Evolutionary conservation across 257 asterid species (phyloP).

Genomic region (Solanum rostratum): DNA sequence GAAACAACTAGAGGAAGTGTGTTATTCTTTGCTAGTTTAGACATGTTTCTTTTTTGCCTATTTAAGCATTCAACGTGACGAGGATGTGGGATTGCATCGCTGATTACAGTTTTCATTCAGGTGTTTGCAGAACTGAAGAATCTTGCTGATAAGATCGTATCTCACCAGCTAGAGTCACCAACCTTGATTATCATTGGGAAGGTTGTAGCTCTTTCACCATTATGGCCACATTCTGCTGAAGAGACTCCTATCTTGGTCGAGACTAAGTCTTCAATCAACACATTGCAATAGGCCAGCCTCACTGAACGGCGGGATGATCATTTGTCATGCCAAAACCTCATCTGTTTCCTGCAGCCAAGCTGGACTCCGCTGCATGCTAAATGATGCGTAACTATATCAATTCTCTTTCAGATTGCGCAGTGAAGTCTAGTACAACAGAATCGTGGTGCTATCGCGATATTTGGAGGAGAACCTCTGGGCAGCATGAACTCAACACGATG

Average conservation of each 20-base stretch:
- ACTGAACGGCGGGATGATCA: background rate
- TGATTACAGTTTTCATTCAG: conserved; percentile 17
- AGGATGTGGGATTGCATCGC: background rate
- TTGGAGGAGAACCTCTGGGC: background rate
- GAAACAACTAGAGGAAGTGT: background rate
- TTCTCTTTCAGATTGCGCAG: background rate
- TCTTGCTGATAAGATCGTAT: conserved; percentile 49
- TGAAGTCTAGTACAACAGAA: background rate
- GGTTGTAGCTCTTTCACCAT: conserved; percentile 78
- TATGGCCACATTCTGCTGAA: conserved; percentile 40
- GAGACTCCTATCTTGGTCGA: conserved; percentile 30
- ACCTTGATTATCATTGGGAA: conserved; percentile 69
- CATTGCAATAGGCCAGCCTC: background rate
- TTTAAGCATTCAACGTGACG: background rate
- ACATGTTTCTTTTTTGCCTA: background rate
- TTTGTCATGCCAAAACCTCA: background rate
- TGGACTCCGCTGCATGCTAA: background rate
- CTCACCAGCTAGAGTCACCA: conserved; percentile 58
- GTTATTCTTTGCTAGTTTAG: background rate
- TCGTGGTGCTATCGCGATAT: background rate
- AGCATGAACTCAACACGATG: background rate
- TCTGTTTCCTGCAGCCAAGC: background rate
- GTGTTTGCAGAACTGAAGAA: conserved; percentile 67
- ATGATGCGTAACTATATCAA: background rate
- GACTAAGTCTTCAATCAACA: conserved; percentile 14